phyloP scores from a whole-genome alignment of 768 basidiomycete genomes.

The Cystofilobasidium capitatum region DNA sequence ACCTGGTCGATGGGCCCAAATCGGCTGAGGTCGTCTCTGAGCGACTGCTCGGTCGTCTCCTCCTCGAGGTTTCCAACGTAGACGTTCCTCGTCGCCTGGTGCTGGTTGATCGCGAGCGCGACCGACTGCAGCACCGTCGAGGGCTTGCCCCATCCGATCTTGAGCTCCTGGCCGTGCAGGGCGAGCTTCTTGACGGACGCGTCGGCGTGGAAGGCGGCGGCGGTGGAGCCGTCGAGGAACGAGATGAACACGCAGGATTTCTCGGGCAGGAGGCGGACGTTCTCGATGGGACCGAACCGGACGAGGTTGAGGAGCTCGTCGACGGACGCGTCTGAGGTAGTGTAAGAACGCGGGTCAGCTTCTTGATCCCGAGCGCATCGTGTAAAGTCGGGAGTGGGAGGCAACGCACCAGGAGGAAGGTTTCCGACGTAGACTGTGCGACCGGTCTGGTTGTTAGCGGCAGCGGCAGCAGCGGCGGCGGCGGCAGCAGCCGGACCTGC shows the following conservation, averaged over 20 bases:
- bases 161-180: slow-evolving; percentile 89
- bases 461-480: slow-evolving; percentile 46
- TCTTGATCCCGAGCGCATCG: too few relatives aligned
- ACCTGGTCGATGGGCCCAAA: slow-evolving; percentile 98
- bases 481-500: slow-evolving; percentile 59
- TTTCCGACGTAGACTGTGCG: slow-evolving; percentile 97
- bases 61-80: slow-evolving; percentile 92
- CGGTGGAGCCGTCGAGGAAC: slow-evolving; percentile 85
- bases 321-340: slow-evolving; percentile 64
- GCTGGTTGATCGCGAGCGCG: slow-evolving; percentile 75
- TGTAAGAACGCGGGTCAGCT: background rate
- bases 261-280: slow-evolving; percentile 85
- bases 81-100: slow-evolving; percentile 89
- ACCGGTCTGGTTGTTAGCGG: slow-evolving; percentile 52
- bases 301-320: slow-evolving; percentile 97
- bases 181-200: slow-evolving; percentile 87
- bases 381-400: too few relatives aligned
- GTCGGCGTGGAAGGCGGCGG: slow-evolving; percentile 94
- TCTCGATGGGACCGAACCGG: slow-evolving; percentile 93
- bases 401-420: slow-evolving; percentile 54
- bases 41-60: slow-evolving; percentile 68
- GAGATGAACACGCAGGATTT: slow-evolving; percentile 97
- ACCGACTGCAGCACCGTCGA: slow-evolving; percentile 78
- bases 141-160: slow-evolving; percentile 98
- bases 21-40: slow-evolving; percentile 79